Percentiles rank a stretch among this genome's conserved stretches.
Evolutionary conservation across 2,329 filamentous ascomycete species (phyloP).

Genomic region (Botrytis elliptica): DNA sequence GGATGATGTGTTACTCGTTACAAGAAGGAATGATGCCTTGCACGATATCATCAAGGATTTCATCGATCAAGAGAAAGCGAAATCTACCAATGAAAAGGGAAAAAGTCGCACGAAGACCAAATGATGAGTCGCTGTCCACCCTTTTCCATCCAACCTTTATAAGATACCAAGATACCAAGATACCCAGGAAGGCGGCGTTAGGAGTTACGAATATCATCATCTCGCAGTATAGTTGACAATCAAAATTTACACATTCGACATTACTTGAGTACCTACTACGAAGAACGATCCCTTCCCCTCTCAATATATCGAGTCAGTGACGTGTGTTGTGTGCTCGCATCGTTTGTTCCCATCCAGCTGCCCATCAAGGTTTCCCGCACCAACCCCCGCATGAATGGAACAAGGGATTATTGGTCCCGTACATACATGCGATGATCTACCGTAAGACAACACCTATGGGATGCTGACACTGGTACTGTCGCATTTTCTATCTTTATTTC

Average conservation of each 20-base stretch:
- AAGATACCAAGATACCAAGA: neutral
- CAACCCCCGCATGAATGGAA: neutral
- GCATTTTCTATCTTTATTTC: neutral
- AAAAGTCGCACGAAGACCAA: constrained; percentile 20
- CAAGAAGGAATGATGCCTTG: constrained; percentile 82
- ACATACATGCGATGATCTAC: neutral
- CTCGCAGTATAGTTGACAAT: neutral
- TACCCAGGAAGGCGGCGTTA: neutral
- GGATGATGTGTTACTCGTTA: constrained; percentile 84
- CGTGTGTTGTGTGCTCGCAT: neutral
- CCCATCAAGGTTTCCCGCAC: constrained; percentile 11
- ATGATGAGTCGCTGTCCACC: constrained; percentile 2
- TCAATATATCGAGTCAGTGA: neutral
- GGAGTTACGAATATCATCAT: neutral
- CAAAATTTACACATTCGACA: neutral
- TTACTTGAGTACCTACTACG: no score
- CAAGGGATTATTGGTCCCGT: neutral
- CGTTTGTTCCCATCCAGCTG: neutral
- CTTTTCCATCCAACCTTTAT: neutral
- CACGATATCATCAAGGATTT: constrained; percentile 71
- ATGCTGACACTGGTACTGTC: neutral
- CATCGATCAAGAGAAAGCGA: constrained; percentile 58
- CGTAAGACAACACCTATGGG: no score
- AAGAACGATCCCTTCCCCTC: neutral
- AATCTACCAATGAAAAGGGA: constrained; percentile 19